Evolutionary conservation across 257 asterid species (phyloP), one percentile per base, ranked within the genome.

Genomic region (Nemophila menziesii): DNA sequence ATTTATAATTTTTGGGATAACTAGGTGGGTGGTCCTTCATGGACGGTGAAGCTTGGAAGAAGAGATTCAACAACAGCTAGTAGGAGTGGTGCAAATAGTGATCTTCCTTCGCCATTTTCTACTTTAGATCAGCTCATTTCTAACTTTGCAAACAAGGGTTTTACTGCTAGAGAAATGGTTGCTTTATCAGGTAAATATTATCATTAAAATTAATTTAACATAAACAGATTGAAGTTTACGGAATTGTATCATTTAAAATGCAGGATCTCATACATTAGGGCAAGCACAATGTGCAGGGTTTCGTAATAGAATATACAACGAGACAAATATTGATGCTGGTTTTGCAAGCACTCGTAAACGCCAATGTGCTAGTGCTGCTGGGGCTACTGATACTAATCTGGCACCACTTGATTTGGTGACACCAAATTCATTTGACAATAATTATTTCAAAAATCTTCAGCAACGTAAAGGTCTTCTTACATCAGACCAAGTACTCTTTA

Each of bases 21-120:
- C 26, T 20, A 62, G 74, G 74, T 67, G 22, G 64, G 67, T 0
- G 75, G 75, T 0, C 75, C 71, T 11, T 41, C 64, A 33, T 68
- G 64, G 70, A 43, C 16, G 4, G 70, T 63, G 27, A 52, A 61
- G 33, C 65, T 61, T 20, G 65, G 73, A 37, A 61, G 69, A 48
- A 61, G 65, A 48, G 69, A 68, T 20, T 58, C 75, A 13, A 63
- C 65, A 17, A 55, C 49, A 1, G 71, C 75, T 13, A 68, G 50
- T 39, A 57, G 44, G 1, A 12, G 46, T 18, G 22, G 19, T 8
- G 70, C 70, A n/a, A 19, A 54, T 22, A 22, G 14, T 4, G 55
- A 54, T 47, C 55, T 63, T 44, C 71, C 71, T 5, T 20, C 37
- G 10, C 52, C 63, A 22, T 54, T 54, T 37, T 36, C 14, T 8